phyloP scores from a whole-genome alignment of 306 rosid species.

The Arachis hypogaea region DNA sequence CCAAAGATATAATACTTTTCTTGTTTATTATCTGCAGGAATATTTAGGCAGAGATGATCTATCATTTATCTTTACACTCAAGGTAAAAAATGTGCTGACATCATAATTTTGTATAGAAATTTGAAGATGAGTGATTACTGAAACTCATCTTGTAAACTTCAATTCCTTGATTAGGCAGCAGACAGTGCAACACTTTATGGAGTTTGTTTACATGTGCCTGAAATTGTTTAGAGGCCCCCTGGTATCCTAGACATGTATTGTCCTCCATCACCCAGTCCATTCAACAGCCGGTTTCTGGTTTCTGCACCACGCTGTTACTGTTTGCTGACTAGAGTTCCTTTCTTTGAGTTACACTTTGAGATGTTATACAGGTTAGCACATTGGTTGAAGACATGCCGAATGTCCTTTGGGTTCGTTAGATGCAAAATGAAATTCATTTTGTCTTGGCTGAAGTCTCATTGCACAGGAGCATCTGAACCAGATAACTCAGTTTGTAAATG shows the following conservation, averaged over 20 bases:
- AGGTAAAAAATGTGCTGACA: slow-evolving; percentile 55
- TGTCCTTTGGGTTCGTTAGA: slow-evolving; percentile 7
- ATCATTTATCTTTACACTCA: slow-evolving; percentile 83
- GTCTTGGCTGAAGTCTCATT: slow-evolving; percentile 79
- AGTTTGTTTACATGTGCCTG: slow-evolving; percentile 90
- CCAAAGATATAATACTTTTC: slow-evolving; percentile 33
- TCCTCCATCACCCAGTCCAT: slow-evolving; percentile 57
- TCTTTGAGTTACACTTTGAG: slow-evolving; percentile 92
- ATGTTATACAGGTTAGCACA: slow-evolving; percentile 81
- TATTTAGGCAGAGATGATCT: slow-evolving; percentile 89
- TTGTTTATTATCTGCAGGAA: slow-evolving; percentile 59
- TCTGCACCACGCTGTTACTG: slow-evolving; percentile 98
- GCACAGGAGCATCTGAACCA: slow-evolving; percentile 95
- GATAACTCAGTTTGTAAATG: slow-evolving; percentile 74
- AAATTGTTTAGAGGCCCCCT: slow-evolving; percentile 97
- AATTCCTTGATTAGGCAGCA: slow-evolving; percentile 66
- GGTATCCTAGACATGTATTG: slow-evolving; percentile 68
- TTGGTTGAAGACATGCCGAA: neutral
- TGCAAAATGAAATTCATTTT: slow-evolving; percentile 37
- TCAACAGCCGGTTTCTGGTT: slow-evolving; percentile 82
- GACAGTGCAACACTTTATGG: slow-evolving; percentile 89
- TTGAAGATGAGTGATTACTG: slow-evolving; percentile 41
- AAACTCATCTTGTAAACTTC: slow-evolving; percentile 39
- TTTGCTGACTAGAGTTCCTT: slow-evolving; percentile 82
- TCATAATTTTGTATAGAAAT: slow-evolving; percentile 23